These are phyloP conservation scores for Globisporangium recalcitrans DNA, from an alignment of 352 stramenopile species.

Conservation along the genomic window DNA sequence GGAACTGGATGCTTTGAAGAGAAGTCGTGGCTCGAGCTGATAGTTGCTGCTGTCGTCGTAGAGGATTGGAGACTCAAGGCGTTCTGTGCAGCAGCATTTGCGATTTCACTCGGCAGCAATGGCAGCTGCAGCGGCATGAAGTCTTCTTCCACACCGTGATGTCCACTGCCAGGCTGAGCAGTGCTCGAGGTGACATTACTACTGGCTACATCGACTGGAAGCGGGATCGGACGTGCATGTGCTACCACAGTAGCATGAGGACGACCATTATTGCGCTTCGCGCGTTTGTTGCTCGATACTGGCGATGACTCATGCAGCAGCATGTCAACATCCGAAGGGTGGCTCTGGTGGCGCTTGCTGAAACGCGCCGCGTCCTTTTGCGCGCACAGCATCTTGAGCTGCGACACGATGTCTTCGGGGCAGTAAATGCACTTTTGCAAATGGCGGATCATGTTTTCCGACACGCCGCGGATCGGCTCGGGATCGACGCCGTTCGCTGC, in stretches of 20 bases:
- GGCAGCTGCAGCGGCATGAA: conserved; percentile 48
- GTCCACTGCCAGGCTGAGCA: neutral
- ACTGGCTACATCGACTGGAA: conserved; percentile 7
- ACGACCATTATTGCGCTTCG: conserved; percentile 1
- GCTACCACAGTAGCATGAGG: neutral
- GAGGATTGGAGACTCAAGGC: neutral
- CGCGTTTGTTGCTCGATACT: conserved; percentile 25
- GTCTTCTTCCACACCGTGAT: conserved; percentile 23
- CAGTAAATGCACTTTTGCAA: conserved; percentile 78
- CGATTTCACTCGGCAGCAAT: conserved; percentile 24
- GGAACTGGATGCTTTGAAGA: neutral
- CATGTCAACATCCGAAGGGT: conserved; percentile 32
- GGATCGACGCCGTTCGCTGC: conserved; percentile 45
- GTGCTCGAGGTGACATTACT: neutral
- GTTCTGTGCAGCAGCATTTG: conserved; percentile 1
- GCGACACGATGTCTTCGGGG: conserved; percentile 54
- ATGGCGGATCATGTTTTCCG: conserved; percentile 81
- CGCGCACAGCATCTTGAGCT: conserved; percentile 59
- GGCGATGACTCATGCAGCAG: conserved; percentile 23
- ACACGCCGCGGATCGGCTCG: conserved; percentile 54
- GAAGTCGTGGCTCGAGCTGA: neutral
- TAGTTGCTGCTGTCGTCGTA: neutral
- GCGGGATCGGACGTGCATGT: conserved; percentile 1
- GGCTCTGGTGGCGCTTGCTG: conserved; percentile 56
- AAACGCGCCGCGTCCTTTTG: conserved; percentile 71